Evolutionary conservation across 495 filamentous ascomycete species (phyloP), one percentile per base, ranked within the genome.

Genomic region (Penicillium angulare): DNA sequence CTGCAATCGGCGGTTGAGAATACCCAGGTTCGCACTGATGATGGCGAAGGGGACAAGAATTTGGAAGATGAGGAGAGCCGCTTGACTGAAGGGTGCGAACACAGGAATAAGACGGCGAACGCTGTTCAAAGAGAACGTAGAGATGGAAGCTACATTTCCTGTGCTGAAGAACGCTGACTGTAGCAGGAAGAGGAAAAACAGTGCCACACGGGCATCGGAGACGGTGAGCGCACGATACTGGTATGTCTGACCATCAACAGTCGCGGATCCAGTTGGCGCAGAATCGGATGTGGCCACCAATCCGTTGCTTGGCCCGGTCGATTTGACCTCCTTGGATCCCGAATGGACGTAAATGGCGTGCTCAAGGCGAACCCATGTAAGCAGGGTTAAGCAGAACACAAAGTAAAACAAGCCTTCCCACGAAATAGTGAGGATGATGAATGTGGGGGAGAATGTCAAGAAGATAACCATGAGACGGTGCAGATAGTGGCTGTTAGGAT

Each of bases 381-480:
- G 76, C 8, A 99, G 77, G 17, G 86, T 85, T 36, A 86, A 74
- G 61, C 84, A 91, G 69, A 97, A 97, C 16, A 85, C 84, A 54
- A 96, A 79, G 74, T 96, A 97, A 71, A 99, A 99, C 3, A 99
- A 76, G 0, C 95, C 93, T 66, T 99, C 95, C 76, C 96, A 99
- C 15, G 91, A 95, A 66, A 97, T 97, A 20, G 91, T 96, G 51
- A 99, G 86, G 57, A 97, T 88, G 63, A 99, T 87, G 65, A 99
- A 99, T 9, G 86, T 86, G 1, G 95, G 95, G 0, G 91, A 86
- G 62, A 95, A 97, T 10, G 92, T 89, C 34, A 99, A 78, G 76
- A 97, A 99, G 32, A 97, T 80, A 55, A 96, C 80, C 61, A 92
- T 76, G 13, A 97, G 76, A 26, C 92, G 83, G 65, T 97, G 92